Conservation (phyloP, 2,329 filamentous ascomycete genomes). For the Aspergillus persii region DNA sequence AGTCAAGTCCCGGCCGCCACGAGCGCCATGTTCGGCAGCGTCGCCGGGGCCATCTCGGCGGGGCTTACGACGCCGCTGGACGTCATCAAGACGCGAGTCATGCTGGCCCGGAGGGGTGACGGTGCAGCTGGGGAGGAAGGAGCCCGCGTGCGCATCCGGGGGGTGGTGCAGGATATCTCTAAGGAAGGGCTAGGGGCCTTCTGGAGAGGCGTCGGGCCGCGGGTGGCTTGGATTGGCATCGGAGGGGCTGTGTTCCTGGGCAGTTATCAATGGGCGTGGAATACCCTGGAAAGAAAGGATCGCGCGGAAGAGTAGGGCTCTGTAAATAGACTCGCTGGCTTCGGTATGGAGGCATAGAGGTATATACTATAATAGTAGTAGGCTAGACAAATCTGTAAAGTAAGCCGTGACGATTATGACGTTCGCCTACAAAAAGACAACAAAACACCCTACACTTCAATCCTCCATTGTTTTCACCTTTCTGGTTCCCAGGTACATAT, state of each 20-base stretch:
- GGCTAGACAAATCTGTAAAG: conserved; percentile 8
- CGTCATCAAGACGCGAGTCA: conserved; percentile 94
- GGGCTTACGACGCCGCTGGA: conserved; percentile 89
- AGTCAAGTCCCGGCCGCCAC: conserved; percentile 65
- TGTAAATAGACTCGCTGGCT: neutral
- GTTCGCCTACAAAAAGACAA: neutral
- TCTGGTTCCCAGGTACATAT: neutral
- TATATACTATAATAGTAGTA: neutral
- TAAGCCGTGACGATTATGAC: neutral
- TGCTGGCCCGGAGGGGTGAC: conserved; percentile 73
- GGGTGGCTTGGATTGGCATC: conserved; percentile 91
- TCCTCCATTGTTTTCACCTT: too few species aligned
- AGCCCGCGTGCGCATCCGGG: conserved; percentile 31
- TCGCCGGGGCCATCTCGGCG: conserved; percentile 81
- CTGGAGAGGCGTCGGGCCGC: conserved; percentile 63
- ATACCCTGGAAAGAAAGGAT: conserved; percentile 58
- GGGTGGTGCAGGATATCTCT: conserved; percentile 64
- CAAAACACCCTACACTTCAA: neutral
- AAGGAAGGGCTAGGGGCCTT: conserved; percentile 47
- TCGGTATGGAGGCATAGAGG: conserved; percentile 11
- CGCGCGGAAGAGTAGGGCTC: conserved; percentile 11
- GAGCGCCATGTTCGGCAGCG: conserved; percentile 79
- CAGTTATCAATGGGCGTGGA: conserved; percentile 85
- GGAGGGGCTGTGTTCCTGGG: conserved; percentile 94
- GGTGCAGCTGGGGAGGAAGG: conserved; percentile 39